Conservation (phyloP, 179 eudicot genomes). For the Corrigiola litoralis region DNA sequence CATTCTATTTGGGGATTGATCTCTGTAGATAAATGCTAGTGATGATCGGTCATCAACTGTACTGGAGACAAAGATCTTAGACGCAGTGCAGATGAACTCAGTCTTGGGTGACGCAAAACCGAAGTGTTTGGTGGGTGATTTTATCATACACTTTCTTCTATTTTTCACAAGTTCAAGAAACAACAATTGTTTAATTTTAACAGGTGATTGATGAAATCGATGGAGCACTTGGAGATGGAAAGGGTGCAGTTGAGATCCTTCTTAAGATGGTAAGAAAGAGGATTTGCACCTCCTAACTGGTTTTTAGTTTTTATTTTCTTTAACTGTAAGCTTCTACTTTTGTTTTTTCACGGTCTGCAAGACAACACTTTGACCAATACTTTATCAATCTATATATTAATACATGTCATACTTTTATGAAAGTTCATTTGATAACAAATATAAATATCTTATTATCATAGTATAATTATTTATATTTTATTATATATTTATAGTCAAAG, state of each 20-base stretch:
- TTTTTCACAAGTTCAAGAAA: background rate
- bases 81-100: slow-evolving; percentile 97
- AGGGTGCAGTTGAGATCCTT: slow-evolving; percentile 92
- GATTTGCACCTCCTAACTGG: background rate
- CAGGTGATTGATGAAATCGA: slow-evolving; percentile 99
- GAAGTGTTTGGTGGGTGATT: slow-evolving; percentile 77
- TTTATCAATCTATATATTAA: too few relatives aligned
- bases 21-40: slow-evolving; percentile 85
- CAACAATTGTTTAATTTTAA: slow-evolving; percentile 9
- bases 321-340: too few relatives aligned
- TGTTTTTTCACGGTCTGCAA: too few relatives aligned
- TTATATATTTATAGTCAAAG: too few relatives aligned
- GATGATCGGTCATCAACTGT: slow-evolving; percentile 87
- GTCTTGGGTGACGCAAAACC: slow-evolving; percentile 86
- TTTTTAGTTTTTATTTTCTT: background rate
- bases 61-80: slow-evolving; percentile 77
- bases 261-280: slow-evolving; percentile 63
- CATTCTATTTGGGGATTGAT: slow-evolving; percentile 14
- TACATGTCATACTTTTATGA: too few relatives aligned
- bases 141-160: slow-evolving; percentile 1
- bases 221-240: slow-evolving; percentile 98
- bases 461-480: too few relatives aligned
- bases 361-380: too few relatives aligned
- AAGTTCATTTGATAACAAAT: too few relatives aligned
- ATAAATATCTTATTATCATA: too few relatives aligned